phyloP scores from a whole-genome alignment of 179 eudicot genomes.

The Silene coronaria region DNA sequence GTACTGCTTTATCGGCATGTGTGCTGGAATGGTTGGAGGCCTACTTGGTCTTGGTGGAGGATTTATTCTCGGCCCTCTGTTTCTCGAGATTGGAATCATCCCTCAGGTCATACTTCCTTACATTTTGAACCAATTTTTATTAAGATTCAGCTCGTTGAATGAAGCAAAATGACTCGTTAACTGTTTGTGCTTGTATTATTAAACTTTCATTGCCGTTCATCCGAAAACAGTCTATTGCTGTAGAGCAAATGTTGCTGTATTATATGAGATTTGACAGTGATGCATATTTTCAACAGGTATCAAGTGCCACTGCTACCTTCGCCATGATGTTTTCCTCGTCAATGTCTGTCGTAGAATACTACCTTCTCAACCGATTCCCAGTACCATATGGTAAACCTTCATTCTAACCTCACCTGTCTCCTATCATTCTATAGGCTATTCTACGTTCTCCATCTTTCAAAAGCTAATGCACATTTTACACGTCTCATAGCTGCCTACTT shows the following conservation, averaged over 20 bases:
- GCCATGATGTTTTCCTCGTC: slow-evolving; percentile 63
- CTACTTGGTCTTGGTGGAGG: slow-evolving; percentile 74
- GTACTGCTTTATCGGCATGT: slow-evolving; percentile 38
- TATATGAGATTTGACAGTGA: not conserved
- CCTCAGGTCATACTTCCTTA: slow-evolving; percentile 48
- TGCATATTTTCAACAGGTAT: slow-evolving; percentile 31
- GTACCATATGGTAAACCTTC: slow-evolving; percentile 41
- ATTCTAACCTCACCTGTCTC: no score
- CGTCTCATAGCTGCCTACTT: slow-evolving; percentile 47
- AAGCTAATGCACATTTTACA: not conserved
- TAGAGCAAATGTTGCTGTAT: no score
- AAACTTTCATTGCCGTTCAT: no score
- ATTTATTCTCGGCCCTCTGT: slow-evolving; percentile 53
- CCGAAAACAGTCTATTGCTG: no score
- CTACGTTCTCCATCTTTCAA: not conserved
- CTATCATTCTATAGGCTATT: no score
- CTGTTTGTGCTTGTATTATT: no score
- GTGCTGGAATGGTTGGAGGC: slow-evolving; percentile 62
- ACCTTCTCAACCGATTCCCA: slow-evolving; percentile 58
- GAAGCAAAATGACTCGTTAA: no score
- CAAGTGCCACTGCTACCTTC: slow-evolving; percentile 67
- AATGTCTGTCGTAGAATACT: slow-evolving; percentile 58
- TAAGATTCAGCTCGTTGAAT: no score
- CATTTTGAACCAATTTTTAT: no score
- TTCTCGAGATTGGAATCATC: slow-evolving; percentile 60